A percentile compares a stretch with the other conserved stretches of the same genome.
phyloP scores from a whole-genome alignment of 768 basidiomycete genomes.

The Amanita subjunquillea region DNA sequence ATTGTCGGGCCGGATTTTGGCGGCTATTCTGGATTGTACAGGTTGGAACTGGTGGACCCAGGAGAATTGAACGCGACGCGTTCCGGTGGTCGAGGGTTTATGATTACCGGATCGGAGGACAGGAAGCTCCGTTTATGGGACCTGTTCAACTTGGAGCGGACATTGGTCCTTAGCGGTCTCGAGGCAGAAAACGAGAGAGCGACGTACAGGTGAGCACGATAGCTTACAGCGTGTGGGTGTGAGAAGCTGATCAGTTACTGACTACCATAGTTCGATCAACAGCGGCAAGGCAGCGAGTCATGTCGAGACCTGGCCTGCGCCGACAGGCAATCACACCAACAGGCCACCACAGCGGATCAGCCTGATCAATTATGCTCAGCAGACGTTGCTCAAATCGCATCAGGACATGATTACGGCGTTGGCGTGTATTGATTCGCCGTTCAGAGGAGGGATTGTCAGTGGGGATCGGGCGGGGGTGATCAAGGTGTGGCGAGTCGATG shows the following conservation, averaged over 20 bases:
- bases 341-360: constrained; percentile 69
- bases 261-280: constrained; percentile 20
- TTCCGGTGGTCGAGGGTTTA: constrained; percentile 47
- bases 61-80: constrained; percentile 27
- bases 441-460: constrained; percentile 85
- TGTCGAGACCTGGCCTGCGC: constrained; percentile 53
- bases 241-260: background rate
- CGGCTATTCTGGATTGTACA: constrained; percentile 45
- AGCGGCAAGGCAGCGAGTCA: constrained; percentile 39
- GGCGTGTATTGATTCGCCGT: constrained; percentile 84
- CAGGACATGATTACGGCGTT: constrained; percentile 86
- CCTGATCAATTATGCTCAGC: constrained; percentile 72
- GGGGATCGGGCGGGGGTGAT: constrained; percentile 85
- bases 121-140: constrained; percentile 86
- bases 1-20: constrained; percentile 72
- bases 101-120: constrained; percentile 88
- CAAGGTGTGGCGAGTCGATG: constrained; percentile 81
- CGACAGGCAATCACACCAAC: constrained; percentile 40
- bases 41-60: constrained; percentile 39
- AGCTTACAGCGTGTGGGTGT: constrained; percentile 4
- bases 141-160: constrained; percentile 58
- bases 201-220: constrained; percentile 53
- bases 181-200: constrained; percentile 72
- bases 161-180: constrained; percentile 68
- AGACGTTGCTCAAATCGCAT: constrained; percentile 77